Conservation (phyloP, 768 basidiomycete genomes). For the Pleurotus sapidus region DNA sequence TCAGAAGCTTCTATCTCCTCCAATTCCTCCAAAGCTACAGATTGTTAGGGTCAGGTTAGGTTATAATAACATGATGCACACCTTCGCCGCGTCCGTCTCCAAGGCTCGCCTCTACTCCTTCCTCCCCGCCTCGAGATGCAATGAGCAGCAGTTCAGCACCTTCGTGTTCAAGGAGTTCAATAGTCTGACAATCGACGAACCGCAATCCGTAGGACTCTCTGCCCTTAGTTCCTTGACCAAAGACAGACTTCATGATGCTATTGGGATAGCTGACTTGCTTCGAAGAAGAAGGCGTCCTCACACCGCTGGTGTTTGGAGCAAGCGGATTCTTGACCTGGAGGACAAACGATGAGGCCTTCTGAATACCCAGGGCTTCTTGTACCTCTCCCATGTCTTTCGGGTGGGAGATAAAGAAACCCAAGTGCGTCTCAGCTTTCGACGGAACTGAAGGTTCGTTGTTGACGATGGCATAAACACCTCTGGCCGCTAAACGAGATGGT, state of each 20-base stretch:
- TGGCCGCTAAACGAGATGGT: constrained; percentile 49
- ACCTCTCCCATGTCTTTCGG: constrained; percentile 48
- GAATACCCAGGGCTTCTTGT: constrained; percentile 53
- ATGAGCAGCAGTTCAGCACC: constrained; percentile 56
- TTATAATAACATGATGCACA: constrained; percentile 18
- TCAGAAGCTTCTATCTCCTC: constrained; percentile 38
- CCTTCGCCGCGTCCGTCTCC: constrained; percentile 53
- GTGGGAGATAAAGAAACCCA: constrained; percentile 60
- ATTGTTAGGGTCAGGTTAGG: constrained; percentile 6
- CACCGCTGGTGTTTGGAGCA: constrained; percentile 35
- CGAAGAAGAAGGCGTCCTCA: constrained; percentile 17
- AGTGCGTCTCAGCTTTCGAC: constrained; percentile 47
- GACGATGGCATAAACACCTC: constrained; percentile 60
- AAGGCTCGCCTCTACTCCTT: constrained; percentile 45
- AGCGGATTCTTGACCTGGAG: constrained; percentile 63
- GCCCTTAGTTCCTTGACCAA: constrained; percentile 42
- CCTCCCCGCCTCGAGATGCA: constrained; percentile 44
- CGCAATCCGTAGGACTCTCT: constrained; percentile 44
- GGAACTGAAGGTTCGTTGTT: constrained; percentile 42
- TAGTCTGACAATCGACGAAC: constrained; percentile 49
- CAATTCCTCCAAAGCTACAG: constrained; percentile 34
- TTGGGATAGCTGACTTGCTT: constrained; percentile 44
- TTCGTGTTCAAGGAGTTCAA: constrained; percentile 51
- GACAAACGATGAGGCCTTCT: constrained; percentile 49
- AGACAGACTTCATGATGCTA: constrained; percentile 44